Evolutionary conservation across 2,329 filamentous ascomycete genomes (phyloP).

Genomic region (Ophiostoma ulmi): DNA sequence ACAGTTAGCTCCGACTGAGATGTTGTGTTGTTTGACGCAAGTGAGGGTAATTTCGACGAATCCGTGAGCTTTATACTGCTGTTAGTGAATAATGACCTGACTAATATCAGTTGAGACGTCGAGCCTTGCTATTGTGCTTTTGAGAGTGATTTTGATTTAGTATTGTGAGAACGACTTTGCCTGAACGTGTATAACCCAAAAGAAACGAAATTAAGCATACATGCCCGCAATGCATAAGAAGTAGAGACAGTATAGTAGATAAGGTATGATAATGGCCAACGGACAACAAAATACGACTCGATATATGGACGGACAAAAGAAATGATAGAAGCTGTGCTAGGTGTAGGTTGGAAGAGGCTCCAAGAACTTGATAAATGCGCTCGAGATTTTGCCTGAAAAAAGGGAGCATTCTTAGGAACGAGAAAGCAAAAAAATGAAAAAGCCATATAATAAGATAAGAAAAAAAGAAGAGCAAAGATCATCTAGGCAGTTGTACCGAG

Average conservation of each 20-base stretch:
- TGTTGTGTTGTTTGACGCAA: no score
- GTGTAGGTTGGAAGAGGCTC: not conserved
- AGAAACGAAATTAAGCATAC: not conserved
- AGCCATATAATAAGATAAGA: not conserved
- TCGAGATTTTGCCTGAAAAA: constrained; percentile 5
- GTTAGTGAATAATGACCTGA: not conserved
- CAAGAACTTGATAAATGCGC: not conserved
- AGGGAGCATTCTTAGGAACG: not conserved
- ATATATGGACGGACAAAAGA: constrained; percentile 12
- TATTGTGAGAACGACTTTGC: not conserved
- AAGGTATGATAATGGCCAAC: not conserved
- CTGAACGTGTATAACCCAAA: constrained; percentile 7
- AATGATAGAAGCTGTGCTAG: constrained; percentile 4
- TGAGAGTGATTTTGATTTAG: not conserved
- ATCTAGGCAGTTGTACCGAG: not conserved
- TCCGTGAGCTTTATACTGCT: not conserved
- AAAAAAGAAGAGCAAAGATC: no score
- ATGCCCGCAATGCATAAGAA: not conserved
- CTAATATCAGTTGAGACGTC: not conserved
- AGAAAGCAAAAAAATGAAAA: not conserved
- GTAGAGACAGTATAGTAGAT: constrained; percentile 4
- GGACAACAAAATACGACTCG: constrained; percentile 4
- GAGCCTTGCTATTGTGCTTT: not conserved
- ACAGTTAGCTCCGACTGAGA: no score
- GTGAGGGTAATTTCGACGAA: not conserved